Conservation (phyloP, 352 stramenopile species). For the Saprolegnia diclina region DNA sequence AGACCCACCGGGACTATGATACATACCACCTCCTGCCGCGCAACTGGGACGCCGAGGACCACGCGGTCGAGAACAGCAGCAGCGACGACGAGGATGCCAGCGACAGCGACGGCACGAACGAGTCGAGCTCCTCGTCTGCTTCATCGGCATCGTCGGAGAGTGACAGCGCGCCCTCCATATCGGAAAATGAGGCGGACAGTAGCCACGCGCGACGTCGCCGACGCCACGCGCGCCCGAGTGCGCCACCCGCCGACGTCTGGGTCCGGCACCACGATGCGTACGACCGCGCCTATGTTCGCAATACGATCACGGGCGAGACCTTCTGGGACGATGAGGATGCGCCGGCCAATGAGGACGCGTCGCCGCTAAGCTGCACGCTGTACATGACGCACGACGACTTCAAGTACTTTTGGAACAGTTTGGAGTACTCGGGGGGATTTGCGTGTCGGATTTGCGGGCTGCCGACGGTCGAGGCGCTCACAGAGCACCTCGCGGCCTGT, state of each 20-base stretch:
- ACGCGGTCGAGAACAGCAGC: slow-evolving; percentile 30
- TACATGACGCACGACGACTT: slow-evolving; percentile 38
- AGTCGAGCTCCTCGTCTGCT: slow-evolving; percentile 9
- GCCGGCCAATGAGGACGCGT: background rate
- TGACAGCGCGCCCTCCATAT: slow-evolving; percentile 21
- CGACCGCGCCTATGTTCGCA: slow-evolving; percentile 51
- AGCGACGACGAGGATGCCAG: slow-evolving; percentile 31
- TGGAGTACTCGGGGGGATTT: slow-evolving; percentile 54
- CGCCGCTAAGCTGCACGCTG: slow-evolving; percentile 23
- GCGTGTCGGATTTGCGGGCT: slow-evolving; percentile 54
- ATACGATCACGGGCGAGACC: slow-evolving; percentile 57
- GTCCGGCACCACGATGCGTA: slow-evolving; percentile 57
- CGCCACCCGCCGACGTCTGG: slow-evolving; percentile 34
- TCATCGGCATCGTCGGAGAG: slow-evolving; percentile 25
- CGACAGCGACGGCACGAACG: slow-evolving; percentile 29
- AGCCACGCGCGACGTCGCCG: background rate
- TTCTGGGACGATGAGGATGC: slow-evolving; percentile 53
- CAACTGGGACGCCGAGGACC: slow-evolving; percentile 55
- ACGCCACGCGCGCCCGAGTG: background rate
- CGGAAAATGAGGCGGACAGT: slow-evolving; percentile 14
- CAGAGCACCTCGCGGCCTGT: slow-evolving; percentile 42
- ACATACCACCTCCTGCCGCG: slow-evolving; percentile 48
- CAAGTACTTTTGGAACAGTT: slow-evolving; percentile 42
- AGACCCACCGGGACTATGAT: slow-evolving; percentile 51
- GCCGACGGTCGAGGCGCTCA: slow-evolving; percentile 36